These are phyloP conservation scores for Penicillium maclennaniae DNA, from an alignment of 495 filamentous ascomycete genomes.

Conservation along the genomic window DNA sequence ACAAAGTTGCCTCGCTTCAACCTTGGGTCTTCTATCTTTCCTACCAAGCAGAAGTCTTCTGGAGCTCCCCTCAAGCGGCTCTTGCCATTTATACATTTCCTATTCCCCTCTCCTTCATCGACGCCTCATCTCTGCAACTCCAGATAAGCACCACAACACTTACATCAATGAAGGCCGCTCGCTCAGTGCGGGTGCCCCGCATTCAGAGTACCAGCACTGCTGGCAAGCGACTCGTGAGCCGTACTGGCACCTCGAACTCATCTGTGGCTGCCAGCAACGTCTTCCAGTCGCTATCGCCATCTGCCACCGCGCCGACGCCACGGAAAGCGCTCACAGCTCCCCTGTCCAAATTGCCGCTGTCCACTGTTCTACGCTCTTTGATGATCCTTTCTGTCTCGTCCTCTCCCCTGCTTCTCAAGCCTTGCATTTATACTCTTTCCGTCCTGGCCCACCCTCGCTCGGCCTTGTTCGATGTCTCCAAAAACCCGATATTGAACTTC, in stretches of 20 bases:
- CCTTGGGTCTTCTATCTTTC: constrained; percentile 4
- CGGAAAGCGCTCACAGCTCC: constrained; percentile 40
- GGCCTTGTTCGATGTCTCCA: constrained; percentile 44
- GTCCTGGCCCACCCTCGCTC: constrained; percentile 65
- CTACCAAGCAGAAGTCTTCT: background rate
- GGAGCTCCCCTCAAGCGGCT: background rate
- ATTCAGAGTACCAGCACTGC: constrained; percentile 13
- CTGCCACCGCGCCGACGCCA: constrained; percentile 9
- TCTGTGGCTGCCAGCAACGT: constrained; percentile 28
- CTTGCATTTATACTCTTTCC: constrained; percentile 65
- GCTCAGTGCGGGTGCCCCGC: constrained; percentile 28
- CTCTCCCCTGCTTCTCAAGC: constrained; percentile 65
- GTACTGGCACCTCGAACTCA: constrained; percentile 37
- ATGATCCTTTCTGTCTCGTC: constrained; percentile 77
- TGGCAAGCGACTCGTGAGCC: constrained; percentile 32
- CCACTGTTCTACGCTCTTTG: constrained; percentile 71
- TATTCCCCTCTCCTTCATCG: background rate
- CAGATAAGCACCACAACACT: background rate
- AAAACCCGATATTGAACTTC: constrained; percentile 42
- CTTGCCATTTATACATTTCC: background rate
- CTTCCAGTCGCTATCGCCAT: constrained; percentile 19
- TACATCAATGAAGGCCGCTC: constrained; percentile 32
- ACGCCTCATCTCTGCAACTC: background rate
- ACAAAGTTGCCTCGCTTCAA: constrained; percentile 7
- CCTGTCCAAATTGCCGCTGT: constrained; percentile 68